Percentiles rank a stretch among this genome's conserved stretches.
These are phyloP conservation scores for Sporothrix pallida DNA, from an alignment of 2,329 filamentous ascomycete genomes.

Conservation along the genomic window DNA sequence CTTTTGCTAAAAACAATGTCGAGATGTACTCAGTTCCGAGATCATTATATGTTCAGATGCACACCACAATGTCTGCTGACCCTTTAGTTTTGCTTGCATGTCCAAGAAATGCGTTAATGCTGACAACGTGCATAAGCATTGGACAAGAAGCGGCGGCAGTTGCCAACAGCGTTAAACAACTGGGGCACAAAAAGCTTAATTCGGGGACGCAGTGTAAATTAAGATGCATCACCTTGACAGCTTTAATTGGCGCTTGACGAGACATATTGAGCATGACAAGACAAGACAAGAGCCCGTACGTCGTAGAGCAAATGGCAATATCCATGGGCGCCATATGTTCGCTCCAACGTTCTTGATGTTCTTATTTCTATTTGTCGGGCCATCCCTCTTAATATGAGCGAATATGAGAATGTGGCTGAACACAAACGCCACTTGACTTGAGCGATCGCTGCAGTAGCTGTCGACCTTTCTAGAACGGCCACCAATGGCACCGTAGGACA, in stretches of 20 bases:
- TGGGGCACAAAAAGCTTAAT: conserved; percentile 10
- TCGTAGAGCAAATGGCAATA: too few species aligned
- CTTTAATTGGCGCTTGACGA: neutral
- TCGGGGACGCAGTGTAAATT: neutral
- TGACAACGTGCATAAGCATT: conserved; percentile 24
- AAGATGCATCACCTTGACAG: too few species aligned
- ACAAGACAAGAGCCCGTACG: too few species aligned
- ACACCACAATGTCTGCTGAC: neutral
- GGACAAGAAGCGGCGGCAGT: neutral
- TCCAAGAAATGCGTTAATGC: neutral
- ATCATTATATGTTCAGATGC: too few species aligned
- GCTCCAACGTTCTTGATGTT: neutral
- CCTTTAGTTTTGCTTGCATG: neutral
- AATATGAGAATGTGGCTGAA: too few species aligned
- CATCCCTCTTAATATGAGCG: neutral
- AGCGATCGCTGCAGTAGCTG: neutral
- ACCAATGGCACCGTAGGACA: neutral
- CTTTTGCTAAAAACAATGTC: too few species aligned
- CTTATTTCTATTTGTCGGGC: neutral
- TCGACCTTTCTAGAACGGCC: conserved; percentile 7
- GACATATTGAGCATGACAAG: neutral
- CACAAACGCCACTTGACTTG: neutral
- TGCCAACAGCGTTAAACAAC: neutral
- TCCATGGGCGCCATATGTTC: too few species aligned
- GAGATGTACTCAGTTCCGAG: too few species aligned